Conservation (phyloP, 768 basidiomycete species). For the Pseudohyphozyma bogoriensis region DNA sequence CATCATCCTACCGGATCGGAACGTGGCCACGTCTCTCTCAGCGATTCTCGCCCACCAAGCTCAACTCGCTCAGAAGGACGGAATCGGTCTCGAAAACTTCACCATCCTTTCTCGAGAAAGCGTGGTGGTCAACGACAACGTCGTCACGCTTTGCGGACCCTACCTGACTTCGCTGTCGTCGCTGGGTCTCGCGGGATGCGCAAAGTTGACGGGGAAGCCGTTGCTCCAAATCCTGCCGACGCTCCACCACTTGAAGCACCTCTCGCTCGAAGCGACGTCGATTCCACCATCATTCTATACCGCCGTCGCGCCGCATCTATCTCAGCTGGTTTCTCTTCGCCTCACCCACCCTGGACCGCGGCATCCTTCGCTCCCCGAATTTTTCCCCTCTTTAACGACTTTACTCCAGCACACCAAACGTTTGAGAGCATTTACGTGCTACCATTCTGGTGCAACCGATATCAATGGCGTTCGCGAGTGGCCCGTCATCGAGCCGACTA, state of each 20-base stretch:
- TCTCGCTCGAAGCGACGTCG: constrained; percentile 23
- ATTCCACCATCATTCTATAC: constrained; percentile 15
- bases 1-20: constrained; percentile 23
- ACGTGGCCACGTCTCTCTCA: constrained; percentile 14
- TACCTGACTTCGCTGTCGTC: too few species aligned
- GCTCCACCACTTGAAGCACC: constrained; percentile 11
- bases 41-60: constrained; percentile 7
- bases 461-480: constrained; percentile 4
- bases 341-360: constrained; percentile 24
- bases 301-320: constrained; percentile 5
- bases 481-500: constrained; percentile 1
- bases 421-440: constrained; percentile 19
- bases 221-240: constrained; percentile 5
- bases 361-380: constrained; percentile 2
- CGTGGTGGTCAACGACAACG: constrained; percentile 13
- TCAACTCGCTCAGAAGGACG: neutral
- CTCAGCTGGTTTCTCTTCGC: constrained; percentile 12
- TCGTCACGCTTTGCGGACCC: neutral
- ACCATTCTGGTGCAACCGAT: constrained; percentile 12
- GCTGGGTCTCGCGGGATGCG: constrained; percentile 23
- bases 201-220: constrained; percentile 6
- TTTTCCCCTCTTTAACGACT: constrained; percentile 17
- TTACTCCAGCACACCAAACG: neutral
- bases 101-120: constrained; percentile 23
- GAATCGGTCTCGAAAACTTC: constrained; percentile 12